A percentile compares a stretch with the other conserved stretches of the same genome.
Evolutionary conservation across 345 rosid species (phyloP).

Genomic region (Arabis alpina): DNA sequence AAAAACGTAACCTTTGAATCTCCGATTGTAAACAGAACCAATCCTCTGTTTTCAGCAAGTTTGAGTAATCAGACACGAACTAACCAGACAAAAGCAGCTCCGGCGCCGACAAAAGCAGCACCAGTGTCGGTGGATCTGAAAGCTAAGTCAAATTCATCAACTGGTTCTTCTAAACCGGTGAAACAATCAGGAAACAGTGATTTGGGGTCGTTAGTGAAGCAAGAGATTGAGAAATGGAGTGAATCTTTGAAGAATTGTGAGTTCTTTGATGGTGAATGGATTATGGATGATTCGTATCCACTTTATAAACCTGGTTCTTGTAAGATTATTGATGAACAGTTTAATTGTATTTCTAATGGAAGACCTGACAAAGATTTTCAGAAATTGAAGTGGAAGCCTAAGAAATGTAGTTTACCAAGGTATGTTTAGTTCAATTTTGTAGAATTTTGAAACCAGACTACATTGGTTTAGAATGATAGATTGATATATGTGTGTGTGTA

Average conservation of each 20-base stretch:
- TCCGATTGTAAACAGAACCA: constrained; percentile 29
- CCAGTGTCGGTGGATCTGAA: constrained; percentile 41
- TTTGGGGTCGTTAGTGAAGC: constrained; percentile 42
- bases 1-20: constrained; percentile 34
- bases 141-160: constrained; percentile 27
- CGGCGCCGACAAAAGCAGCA: constrained; percentile 29
- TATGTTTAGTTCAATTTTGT: constrained; percentile 19
- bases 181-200: constrained; percentile 47
- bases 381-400: constrained; percentile 90
- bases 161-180: constrained; percentile 42
- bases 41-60: constrained; percentile 23
- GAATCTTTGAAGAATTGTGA: constrained; percentile 67
- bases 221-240: constrained; percentile 51
- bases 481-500: not conserved
- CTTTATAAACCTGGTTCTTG: constrained; percentile 89
- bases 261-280: constrained; percentile 90
- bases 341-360: constrained; percentile 79
- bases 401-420: constrained; percentile 89
- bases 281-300: constrained; percentile 84
- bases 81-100: constrained; percentile 21
- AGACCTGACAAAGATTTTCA: constrained; percentile 79
- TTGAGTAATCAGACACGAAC: constrained; percentile 22
- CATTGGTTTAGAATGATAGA: constrained; percentile 9
- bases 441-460: not conserved
- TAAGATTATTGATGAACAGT: constrained; percentile 81